Evolutionary conservation across 2,329 filamentous ascomycete genomes (phyloP).

Genomic region (Alternaria brassicae): DNA sequence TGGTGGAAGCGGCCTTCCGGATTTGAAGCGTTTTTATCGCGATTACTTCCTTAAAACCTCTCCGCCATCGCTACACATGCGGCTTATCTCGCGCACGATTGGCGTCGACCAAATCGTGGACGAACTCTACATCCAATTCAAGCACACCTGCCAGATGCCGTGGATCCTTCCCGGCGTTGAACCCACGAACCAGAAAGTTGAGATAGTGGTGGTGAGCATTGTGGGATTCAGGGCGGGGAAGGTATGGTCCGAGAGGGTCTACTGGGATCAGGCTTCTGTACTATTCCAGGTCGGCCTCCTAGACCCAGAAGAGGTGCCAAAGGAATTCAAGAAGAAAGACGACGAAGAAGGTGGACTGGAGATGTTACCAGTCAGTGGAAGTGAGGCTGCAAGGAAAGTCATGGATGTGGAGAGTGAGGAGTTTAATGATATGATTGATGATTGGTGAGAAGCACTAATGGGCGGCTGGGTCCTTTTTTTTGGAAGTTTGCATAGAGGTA

Average conservation of each 20-base stretch:
- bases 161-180: constrained; percentile 67
- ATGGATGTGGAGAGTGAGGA: constrained; percentile 54
- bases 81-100: constrained; percentile 64
- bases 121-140: constrained; percentile 64
- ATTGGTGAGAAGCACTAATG: constrained; percentile 43
- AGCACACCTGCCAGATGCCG: constrained; percentile 62
- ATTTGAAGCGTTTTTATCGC: constrained; percentile 61
- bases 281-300: constrained; percentile 65
- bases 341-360: constrained; percentile 55
- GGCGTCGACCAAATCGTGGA: constrained; percentile 67
- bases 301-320: constrained; percentile 62
- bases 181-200: constrained; percentile 63
- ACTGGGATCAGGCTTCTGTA: constrained; percentile 69
- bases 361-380: constrained; percentile 56
- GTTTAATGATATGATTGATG: constrained; percentile 56
- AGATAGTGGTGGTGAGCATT: constrained; percentile 64
- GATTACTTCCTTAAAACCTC: constrained; percentile 60
- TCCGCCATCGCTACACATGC: constrained; percentile 60
- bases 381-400: constrained; percentile 57
- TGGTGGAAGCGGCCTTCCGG: constrained; percentile 54
- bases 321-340: constrained; percentile 32
- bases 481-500: neutral
- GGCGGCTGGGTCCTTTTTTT: neutral
- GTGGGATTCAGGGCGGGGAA: constrained; percentile 62
- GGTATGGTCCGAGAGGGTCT: constrained; percentile 64